Percentiles rank a stretch among this genome's conserved stretches.
These are phyloP conservation scores for Coriolopsis trogii DNA, from an alignment of 1,284 basidiomycete genomes.

Conservation along the genomic window DNA sequence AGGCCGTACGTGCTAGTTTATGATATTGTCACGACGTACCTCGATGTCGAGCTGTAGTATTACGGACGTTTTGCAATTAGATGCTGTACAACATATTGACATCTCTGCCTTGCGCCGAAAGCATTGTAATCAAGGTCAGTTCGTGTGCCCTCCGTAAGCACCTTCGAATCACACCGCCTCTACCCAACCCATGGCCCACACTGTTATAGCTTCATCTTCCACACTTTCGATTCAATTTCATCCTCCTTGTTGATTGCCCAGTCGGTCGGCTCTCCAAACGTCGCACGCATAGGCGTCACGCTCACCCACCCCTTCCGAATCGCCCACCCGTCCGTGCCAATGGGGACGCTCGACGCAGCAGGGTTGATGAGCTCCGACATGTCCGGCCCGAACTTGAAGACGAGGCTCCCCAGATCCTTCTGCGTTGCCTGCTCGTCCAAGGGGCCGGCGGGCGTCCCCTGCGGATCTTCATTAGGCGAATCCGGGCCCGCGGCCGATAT, in stretches of 20 bases:
- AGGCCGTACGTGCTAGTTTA: background rate
- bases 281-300: conserved; percentile 74
- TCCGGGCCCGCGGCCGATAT: conserved; percentile 48
- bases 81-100: conserved; percentile 9
- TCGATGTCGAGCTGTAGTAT: conserved; percentile 4
- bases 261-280: conserved; percentile 64
- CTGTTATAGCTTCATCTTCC: conserved; percentile 55
- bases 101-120: no score
- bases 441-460: conserved; percentile 13
- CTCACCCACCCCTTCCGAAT: conserved; percentile 68
- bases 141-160: no score
- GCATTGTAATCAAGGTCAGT: background rate
- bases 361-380: conserved; percentile 74
- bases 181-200: background rate
- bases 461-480: conserved; percentile 30
- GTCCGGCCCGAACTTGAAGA: conserved; percentile 84
- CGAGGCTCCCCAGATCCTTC: conserved; percentile 45
- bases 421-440: conserved; percentile 15
- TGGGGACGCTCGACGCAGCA: conserved; percentile 55
- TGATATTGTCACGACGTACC: background rate
- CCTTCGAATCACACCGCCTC: background rate
- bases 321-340: conserved; percentile 84
- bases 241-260: conserved; percentile 25
- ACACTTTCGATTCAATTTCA: conserved; percentile 45
- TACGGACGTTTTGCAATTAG: conserved; percentile 9